phyloP scores from a whole-genome alignment of 2,329 filamentous ascomycete genomes.

The Nemania sp. region DNA sequence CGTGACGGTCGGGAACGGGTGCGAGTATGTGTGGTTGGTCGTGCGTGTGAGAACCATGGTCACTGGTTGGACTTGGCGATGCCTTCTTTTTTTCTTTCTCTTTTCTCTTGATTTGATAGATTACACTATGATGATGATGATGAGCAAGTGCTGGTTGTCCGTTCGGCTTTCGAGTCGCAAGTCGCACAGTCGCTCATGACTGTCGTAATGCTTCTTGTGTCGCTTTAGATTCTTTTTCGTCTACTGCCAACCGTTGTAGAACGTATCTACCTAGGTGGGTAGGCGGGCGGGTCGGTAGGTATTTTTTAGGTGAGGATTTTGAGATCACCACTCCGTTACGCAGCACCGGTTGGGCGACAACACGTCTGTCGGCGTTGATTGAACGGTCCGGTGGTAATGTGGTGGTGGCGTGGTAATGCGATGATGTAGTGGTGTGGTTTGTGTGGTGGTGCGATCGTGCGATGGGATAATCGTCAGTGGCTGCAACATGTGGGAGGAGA shows the following conservation, averaged over 20 bases:
- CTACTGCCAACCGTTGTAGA: not conserved
- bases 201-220: too few relatives aligned
- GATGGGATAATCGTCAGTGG: not conserved
- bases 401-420: conserved; percentile 18
- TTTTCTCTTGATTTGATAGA: too few relatives aligned
- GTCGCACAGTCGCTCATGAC: conserved; percentile 16
- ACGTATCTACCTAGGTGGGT: not conserved
- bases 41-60: conserved; percentile 67
- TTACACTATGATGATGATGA: too few relatives aligned
- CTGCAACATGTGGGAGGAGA: conserved; percentile 13
- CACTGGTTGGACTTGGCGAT: too few relatives aligned
- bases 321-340: conserved; percentile 30
- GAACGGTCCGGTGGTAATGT: conserved; percentile 17
- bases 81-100: too few relatives aligned
- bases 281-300: not conserved
- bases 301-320: conserved; percentile 27
- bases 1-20: conserved; percentile 82
- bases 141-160: too few relatives aligned
- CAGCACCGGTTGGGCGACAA: conserved; percentile 11
- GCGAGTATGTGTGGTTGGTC: conserved; percentile 73
- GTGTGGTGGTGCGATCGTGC: not conserved
- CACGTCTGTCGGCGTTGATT: conserved; percentile 6
- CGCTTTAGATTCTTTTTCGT: too few relatives aligned
- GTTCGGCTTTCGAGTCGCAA: not conserved
- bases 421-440: conserved; percentile 8